Base-by-base conservation (phyloP, 768 basidiomycete species). In the Daedalea quercina region DNA sequence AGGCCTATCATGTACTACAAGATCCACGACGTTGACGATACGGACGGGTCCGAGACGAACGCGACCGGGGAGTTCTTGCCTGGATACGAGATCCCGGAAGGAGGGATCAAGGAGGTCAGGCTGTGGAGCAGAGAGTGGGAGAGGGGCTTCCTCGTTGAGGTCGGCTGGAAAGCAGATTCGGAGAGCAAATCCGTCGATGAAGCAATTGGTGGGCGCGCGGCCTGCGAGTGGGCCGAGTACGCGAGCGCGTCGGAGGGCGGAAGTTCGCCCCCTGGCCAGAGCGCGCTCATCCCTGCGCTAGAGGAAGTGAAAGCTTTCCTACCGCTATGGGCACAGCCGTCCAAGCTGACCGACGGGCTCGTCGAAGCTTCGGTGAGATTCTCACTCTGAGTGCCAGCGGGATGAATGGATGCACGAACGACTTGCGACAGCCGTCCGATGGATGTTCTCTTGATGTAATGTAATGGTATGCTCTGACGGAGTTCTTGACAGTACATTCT, bases 221-320 rank as follows among this genome's bases (percentile, higher is more conserved):
- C 76, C 17, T 85, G 84, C 55, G 77, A 79, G 51, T 87, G 84
- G 80, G 77, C 74, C n/a, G 85, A 88, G 61, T 81, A 82, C 58
- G 77, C 79, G 65, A 78, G 78, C 59, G 81, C 64, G 41, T 76
- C 73, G 56, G 63, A 79, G 12, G 81, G 79, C 40, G 17, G 55
- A 15, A 57, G 59, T 42, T 63, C 62, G 19, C 42, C 57, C 6
- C 55, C 60, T 23, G 58, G 54, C 1, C 33, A 40, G 37, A 52
- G 45, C 22, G 74, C 67, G 26, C 76, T 71, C 67, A 85, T 89
- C 19, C 86, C 87, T 3, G 85, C 86, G 2, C 71, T 79, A 44
- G 85, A 88, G 62, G 87, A 90, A 62, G 75, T 79, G 24, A 61
- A 87, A 7, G 61, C 65, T 7, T 85, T 84, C 64, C 64, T 87